A percentile compares a stretch with the other conserved stretches of the same genome.
phyloP scores from a whole-genome alignment of 495 filamentous ascomycete species.

The Eremomyces bilateralis region DNA sequence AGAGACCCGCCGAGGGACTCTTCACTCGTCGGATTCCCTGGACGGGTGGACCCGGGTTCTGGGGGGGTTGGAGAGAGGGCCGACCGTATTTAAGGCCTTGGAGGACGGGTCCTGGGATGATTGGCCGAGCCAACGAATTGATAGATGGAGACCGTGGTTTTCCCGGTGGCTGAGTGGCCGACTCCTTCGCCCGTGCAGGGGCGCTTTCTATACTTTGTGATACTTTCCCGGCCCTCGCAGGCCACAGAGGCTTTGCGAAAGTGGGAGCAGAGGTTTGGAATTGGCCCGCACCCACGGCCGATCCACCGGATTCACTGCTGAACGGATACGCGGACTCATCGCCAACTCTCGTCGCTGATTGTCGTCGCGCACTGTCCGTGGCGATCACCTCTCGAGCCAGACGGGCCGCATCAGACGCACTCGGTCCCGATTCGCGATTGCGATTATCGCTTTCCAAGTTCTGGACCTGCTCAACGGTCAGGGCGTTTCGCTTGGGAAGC shows the following conservation, averaged over 20 bases:
- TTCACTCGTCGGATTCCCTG: too few species aligned
- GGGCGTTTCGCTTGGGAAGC: constrained; percentile 20
- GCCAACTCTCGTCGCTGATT: constrained; percentile 1
- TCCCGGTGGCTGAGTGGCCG: background rate
- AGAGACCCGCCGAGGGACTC: constrained; percentile 14
- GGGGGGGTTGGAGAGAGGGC: constrained; percentile 9
- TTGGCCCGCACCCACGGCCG: too few species aligned
- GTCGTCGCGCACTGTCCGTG: too few species aligned
- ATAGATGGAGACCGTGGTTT: constrained; percentile 6
- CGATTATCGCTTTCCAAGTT: background rate
- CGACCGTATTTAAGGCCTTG: constrained; percentile 4
- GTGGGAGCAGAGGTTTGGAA: background rate
- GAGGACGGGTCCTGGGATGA: constrained; percentile 5
- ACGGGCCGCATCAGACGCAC: constrained; percentile 8
- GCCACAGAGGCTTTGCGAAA: constrained; percentile 5
- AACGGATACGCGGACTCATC: constrained; percentile 3
- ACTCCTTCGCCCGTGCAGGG: background rate
- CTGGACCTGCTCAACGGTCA: constrained; percentile 16
- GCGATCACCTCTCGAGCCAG: too few species aligned
- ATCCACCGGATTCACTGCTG: too few species aligned
- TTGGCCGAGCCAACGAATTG: constrained; percentile 13
- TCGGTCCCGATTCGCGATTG: background rate
- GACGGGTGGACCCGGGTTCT: constrained; percentile 6
- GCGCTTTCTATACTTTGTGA: too few species aligned
- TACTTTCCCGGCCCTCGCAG: constrained; percentile 4